phyloP scores from a whole-genome alignment of 139 green algal genomes.

The Bryopsis sp. region DNA sequence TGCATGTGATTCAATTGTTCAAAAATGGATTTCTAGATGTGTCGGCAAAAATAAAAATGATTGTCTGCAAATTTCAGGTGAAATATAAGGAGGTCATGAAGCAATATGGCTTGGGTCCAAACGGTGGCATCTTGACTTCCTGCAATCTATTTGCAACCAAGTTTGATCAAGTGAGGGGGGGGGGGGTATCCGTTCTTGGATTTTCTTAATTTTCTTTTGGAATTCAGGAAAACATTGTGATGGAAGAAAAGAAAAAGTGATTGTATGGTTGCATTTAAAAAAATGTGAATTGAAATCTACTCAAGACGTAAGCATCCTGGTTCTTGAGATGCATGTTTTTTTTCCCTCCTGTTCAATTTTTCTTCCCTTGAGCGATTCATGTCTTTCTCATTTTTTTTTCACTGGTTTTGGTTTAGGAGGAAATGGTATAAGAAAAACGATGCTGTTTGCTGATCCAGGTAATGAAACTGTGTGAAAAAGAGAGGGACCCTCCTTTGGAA shows the following conservation, averaged over 20 bases:
- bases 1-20: slow-evolving; percentile 5
- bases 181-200: neutral
- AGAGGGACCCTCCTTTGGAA: slow-evolving; percentile 60
- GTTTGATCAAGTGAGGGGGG: slow-evolving; percentile 81
- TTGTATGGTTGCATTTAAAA: too few relatives aligned
- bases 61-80: slow-evolving; percentile 41
- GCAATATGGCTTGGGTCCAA: slow-evolving; percentile 92
- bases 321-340: too few relatives aligned
- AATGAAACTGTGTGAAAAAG: slow-evolving; percentile 66
- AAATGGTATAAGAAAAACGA: neutral
- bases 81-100: slow-evolving; percentile 99
- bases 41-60: neutral
- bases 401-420: too few relatives aligned
- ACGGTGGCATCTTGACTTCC: slow-evolving; percentile 93
- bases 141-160: slow-evolving; percentile 96
- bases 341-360: too few relatives aligned
- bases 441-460: slow-evolving; percentile 42
- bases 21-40: neutral
- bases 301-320: too few relatives aligned
- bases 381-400: too few relatives aligned
- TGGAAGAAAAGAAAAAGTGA: too few relatives aligned
- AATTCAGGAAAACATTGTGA: too few relatives aligned
- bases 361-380: too few relatives aligned
- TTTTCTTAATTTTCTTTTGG: too few relatives aligned
- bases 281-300: too few relatives aligned